Base-by-base conservation (phyloP, 163 green algal genomes). In the Scenedesmus sp. region DNA sequence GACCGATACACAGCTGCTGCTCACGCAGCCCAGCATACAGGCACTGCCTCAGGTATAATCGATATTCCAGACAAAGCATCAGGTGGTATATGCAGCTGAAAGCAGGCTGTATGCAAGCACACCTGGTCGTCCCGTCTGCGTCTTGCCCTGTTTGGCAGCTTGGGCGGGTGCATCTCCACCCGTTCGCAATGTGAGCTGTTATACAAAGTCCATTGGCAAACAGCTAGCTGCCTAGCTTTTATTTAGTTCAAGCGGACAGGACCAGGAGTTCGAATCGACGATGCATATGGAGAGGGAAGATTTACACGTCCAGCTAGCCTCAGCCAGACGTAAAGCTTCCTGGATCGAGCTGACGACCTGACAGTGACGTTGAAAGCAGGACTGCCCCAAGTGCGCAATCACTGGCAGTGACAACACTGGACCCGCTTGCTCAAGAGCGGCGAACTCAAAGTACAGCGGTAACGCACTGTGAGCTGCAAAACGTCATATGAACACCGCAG, bases 1-100 rank as follows among this genome's bases (percentile, higher is more conserved):
- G 65, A 76, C 65, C 65, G 37, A 30, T 76, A 76, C 65, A 76
- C 73, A 82, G 73, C 73, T 82, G 37, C 73, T 82, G 73, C 65
- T 76, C 65, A 76, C 2, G 65, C 30, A 30, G 65, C 65, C 26
- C 65, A 76, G 65, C 30, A 76, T n/a, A n/a, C 10, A 37, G 61
- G 26, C 24, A 1, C 61, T 35, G 24, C 61, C 61, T 37, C 15
- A 18, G 61, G 22, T 24, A 13, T 13, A 10, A 7, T 18, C 9
- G 30, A 76, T 76, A 26, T 76, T 40, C 2, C 3, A 20, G 3
- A 24, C 4, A 4, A 76, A 4, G 9, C 7, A 1, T 6, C 24
- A 37, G 12, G 2, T 3, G 30, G 20, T 2, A 22, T 76, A 10
- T 40, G 26, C 15, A 76, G 30, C 30, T 40, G 30, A 40, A n/a